Evolutionary conservation across 345 rosid species (phyloP), one percentile per base, ranked within the genome.

Genomic region (Pugionium dolabratum): DNA sequence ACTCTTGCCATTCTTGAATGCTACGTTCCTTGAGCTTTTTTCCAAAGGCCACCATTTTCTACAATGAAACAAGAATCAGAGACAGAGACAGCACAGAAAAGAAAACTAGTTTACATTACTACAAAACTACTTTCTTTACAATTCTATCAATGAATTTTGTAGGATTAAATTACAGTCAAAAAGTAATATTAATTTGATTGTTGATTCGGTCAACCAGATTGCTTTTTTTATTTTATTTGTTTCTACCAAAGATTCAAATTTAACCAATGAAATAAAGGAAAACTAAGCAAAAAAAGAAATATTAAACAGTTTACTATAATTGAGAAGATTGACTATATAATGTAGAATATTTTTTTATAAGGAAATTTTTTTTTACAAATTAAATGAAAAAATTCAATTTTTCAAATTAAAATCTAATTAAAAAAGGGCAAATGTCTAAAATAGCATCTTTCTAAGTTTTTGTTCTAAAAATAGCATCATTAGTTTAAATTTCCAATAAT

Each of bases 1-100:
- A 91, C 97, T 83, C 83, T 79, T 82, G 79, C 97, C 97, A 91
- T 88, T 86, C 97, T 74, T 81, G 65, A 75, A 74, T 66, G 42
- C 69, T 59, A 0, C 77, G 48, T 41, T 74, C 77, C 45, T 74
- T 74, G 52, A 74, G 52, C 18, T 46, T 67, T 54, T 74, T 74
- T 25, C 77, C 77, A 54, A 74, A 74, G 0, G 46, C 73, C 2
- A 74, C 77, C 77, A 74, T 74, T 59, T 78, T 51, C 80, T 33
- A 7, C 41, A 8, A 72, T 6, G 40, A 72, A 49, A 32, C 47
- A 48, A 42, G 51, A 55, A 66, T 59, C 34, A 58, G 29, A 18
- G 18, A 57, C 33, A 51, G 28, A 40, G 59, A 31, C 45, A 60
- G 3, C 31, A 18, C 8, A 27, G 2, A 33, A 28, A 9, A 4